phyloP scores from a whole-genome alignment of 1,284 basidiomycete species.

The Polyporus tsugae region DNA sequence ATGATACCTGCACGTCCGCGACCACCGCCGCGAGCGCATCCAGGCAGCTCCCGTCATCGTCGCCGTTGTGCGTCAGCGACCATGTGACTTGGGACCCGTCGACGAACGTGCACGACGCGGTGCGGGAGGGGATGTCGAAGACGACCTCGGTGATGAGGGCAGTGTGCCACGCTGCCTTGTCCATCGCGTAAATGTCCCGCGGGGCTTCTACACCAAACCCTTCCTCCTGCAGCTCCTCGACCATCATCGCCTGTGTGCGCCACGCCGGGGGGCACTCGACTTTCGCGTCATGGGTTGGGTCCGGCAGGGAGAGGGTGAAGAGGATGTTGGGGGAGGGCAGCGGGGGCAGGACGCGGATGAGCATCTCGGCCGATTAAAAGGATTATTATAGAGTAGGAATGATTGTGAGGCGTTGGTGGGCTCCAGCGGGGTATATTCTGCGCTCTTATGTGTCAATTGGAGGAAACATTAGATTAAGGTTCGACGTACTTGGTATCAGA shows the following conservation, averaged over 20 bases:
- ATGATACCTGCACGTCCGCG: slow-evolving; percentile 57
- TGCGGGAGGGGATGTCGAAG: slow-evolving; percentile 60
- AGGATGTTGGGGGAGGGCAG: slow-evolving; percentile 69
- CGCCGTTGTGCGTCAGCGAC: slow-evolving; percentile 43
- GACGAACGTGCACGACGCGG: slow-evolving; percentile 61
- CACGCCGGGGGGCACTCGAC: slow-evolving; percentile 60
- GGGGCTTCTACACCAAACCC: slow-evolving; percentile 44
- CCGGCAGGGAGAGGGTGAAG: slow-evolving; percentile 70
- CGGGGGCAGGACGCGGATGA: slow-evolving; percentile 70
- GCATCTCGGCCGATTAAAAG: slow-evolving; percentile 54
- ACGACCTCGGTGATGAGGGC: slow-evolving; percentile 63
- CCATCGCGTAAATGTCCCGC: slow-evolving; percentile 63
- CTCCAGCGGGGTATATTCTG: slow-evolving; percentile 26
- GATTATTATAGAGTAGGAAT: slow-evolving; percentile 26
- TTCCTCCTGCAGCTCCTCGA: slow-evolving; percentile 50
- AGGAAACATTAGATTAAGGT: not conserved
- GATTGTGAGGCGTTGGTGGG: slow-evolving; percentile 20
- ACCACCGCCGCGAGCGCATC: slow-evolving; percentile 58
- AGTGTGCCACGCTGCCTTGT: slow-evolving; percentile 66
- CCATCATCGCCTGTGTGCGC: slow-evolving; percentile 64
- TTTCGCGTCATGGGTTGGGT: slow-evolving; percentile 51
- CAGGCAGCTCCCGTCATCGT: slow-evolving; percentile 46
- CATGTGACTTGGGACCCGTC: slow-evolving; percentile 62
- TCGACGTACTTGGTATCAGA: slow-evolving; percentile 25
- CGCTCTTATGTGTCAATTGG: not conserved